Base-by-base conservation (phyloP, 805 yeast species). In the Lipomyces yamadae region DNA sequence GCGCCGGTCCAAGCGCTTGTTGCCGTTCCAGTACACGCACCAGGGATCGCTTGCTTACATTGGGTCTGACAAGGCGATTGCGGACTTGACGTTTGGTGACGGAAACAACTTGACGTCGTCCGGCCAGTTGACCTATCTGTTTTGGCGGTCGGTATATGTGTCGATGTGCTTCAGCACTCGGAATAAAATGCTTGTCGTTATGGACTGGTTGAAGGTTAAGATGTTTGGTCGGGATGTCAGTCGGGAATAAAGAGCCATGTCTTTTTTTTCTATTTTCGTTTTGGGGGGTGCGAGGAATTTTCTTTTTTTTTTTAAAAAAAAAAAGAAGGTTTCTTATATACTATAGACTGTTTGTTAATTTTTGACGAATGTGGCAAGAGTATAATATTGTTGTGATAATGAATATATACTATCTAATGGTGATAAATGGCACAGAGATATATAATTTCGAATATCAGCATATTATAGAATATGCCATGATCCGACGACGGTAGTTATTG, bases 101-200 rank as follows among this genome's bases (percentile, higher is more conserved):
- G 89, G 92, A 86, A 86, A 89, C 65, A 88, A 89, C 75, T 85
- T 90, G 74, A 86, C 92, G 42, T 81, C 91, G 59, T 94, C 96
- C 70, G 98, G 98, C 75, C 83, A 89, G 61, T 81, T 91, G 78
- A 91, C 98, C 50, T 92, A 89, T 83, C 82, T 91, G 78, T 90
- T 93, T 85, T 93, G 98, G 98, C 89, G 96, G 81, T 85, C 91
- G 37, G 97, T 97, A 37, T 94, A 94, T 80, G 86, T 94, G 72
- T 86, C 91, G 77, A 93, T 94, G 98, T 88, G 94, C 79, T 85
- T 94, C 78, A 88, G 96, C 69, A 86, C 91, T 74, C 88, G 92
- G 82, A 93, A 91, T 83, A 94, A 91, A 84, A 81, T 92, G 68
- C 85, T 92, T 76, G 96, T 93, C 62, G 84, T 87, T 72, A 79